Evolutionary conservation across 2,329 filamentous ascomycete genomes (phyloP).

Genomic region (Fusarium chlamydosporum): DNA sequence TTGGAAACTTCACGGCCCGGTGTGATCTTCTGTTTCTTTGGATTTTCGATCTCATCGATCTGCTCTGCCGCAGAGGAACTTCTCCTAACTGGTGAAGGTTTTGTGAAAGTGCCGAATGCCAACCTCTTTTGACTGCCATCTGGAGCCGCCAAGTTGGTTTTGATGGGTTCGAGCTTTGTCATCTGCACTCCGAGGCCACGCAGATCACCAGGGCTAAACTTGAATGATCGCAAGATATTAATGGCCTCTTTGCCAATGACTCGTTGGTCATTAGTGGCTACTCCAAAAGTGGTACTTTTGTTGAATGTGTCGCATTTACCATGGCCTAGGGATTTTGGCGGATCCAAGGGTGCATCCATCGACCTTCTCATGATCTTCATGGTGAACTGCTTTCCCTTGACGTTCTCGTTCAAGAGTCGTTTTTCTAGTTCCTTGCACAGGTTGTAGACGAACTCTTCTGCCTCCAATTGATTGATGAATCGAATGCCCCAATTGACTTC

Average conservation of each 20-base stretch:
- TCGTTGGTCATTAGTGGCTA: conserved; percentile 83
- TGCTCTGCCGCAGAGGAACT: conserved; percentile 58
- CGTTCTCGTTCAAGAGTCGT: conserved; percentile 83
- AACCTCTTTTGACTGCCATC: conserved; percentile 86
- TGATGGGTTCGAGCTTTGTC: conserved; percentile 89
- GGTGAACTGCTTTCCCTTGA: conserved; percentile 89
- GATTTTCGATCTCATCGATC: conserved; percentile 65
- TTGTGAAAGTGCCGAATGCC: conserved; percentile 73
- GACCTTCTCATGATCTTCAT: conserved; percentile 95
- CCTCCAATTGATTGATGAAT: conserved; percentile 92
- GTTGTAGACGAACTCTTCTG: conserved; percentile 90
- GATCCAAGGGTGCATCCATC: conserved; percentile 88
- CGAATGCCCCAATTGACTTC: conserved; percentile 99
- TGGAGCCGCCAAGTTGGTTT: conserved; percentile 65
- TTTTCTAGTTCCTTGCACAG: conserved; percentile 88
- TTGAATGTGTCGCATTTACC: conserved; percentile 96
- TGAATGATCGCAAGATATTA: conserved; percentile 84
- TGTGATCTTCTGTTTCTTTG: conserved; percentile 53
- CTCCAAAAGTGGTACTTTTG: conserved; percentile 85
- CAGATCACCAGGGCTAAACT: conserved; percentile 91
- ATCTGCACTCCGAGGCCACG: conserved; percentile 92
- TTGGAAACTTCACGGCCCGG: conserved; percentile 53
- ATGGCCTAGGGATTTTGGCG: conserved; percentile 93
- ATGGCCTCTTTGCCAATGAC: conserved; percentile 84
- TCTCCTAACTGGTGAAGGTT: conserved; percentile 58